Evolutionary conservation across 441 rosid species (phyloP), one percentile per base, ranked within the genome.

Genomic region (Euphorbia celastroides): DNA sequence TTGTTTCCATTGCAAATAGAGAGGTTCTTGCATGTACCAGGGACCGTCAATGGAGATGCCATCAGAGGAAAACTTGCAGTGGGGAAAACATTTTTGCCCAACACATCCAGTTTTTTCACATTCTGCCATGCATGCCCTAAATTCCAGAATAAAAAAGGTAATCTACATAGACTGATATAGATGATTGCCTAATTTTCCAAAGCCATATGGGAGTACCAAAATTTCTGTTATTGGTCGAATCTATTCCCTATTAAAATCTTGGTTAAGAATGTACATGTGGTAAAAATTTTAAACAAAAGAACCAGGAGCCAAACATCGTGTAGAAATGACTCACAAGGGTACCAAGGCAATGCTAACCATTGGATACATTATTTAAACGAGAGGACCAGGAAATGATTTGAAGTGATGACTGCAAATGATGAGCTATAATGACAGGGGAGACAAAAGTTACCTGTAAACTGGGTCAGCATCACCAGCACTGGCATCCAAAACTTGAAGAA

Each of bases 381-480:
- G 54, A 55, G 44, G 42, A 36, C 46, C 31, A 27, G 12, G 3
- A 44, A 64, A 30, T 26, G 55, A 32, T 17, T 34, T 31, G 52
- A 34, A 41, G 60, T 22, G 55, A 65, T 55, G 30, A 25, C 60
- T 56, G n/a, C 28, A 38, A 41, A 22, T 54, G 10, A 14, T 25
- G 26, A 17, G 34, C 57, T 9, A 41, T 22, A 67, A 19, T n/a
- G 20, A 16, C 63, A 20, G 12, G 20, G 12, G 8, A 30, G n/a
- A 52, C 3, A 34, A n/a, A 51, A 70, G 13, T 63, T 80, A 90
- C 97, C 90, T 85, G 89, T 91, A 93, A 60, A 48, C 64, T 11
- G 87, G 90, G 80, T 93, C 88, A 23, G 84, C 84, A 81, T 93
- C 97, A 30, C 99, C 99, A 64, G 81, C 85, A 74, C 96, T 93